A percentile compares a stretch with the other conserved stretches of the same genome.
phyloP scores from a whole-genome alignment of 805 yeast genomes.

The Yamadazyma sp. region DNA sequence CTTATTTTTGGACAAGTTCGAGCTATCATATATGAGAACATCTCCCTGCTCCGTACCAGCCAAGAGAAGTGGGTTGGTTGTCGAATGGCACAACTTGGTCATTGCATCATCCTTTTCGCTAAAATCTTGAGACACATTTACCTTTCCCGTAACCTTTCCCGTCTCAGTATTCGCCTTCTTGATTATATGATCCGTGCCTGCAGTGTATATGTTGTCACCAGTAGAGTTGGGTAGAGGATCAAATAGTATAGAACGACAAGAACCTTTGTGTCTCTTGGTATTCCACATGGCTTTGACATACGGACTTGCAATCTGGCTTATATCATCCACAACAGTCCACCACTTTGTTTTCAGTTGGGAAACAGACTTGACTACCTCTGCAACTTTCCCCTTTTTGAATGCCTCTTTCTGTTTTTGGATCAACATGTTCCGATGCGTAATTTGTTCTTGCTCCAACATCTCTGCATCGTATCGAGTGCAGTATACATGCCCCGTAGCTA shows the following conservation, averaged over 20 bases:
- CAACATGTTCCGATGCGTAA: constrained; percentile 22
- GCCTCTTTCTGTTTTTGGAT: constrained; percentile 24
- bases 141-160: constrained; percentile 73
- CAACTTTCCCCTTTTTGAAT: constrained; percentile 23
- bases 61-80: constrained; percentile 50
- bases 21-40: constrained; percentile 61
- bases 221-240: constrained; percentile 46
- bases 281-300: constrained; percentile 60
- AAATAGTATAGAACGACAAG: constrained; percentile 73
- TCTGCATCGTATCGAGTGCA: constrained; percentile 59
- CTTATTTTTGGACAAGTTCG: constrained; percentile 41
- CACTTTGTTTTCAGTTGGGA: constrained; percentile 40
- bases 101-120: constrained; percentile 30
- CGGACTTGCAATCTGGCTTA: constrained; percentile 25
- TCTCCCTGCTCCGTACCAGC: constrained; percentile 71
- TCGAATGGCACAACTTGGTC: constrained; percentile 46
- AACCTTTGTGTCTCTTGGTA: constrained; percentile 86
- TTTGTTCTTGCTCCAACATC: constrained; percentile 36
- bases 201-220: constrained; percentile 60
- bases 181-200: constrained; percentile 77
- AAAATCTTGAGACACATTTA: constrained; percentile 23
- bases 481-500: constrained; percentile 78
- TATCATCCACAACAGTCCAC: constrained; percentile 44
- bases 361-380: constrained; percentile 25
- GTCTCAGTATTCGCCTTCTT: constrained; percentile 70